These are phyloP conservation scores for Lentinula aciculospora DNA, from an alignment of 768 basidiomycete species.

Conservation along the genomic window DNA sequence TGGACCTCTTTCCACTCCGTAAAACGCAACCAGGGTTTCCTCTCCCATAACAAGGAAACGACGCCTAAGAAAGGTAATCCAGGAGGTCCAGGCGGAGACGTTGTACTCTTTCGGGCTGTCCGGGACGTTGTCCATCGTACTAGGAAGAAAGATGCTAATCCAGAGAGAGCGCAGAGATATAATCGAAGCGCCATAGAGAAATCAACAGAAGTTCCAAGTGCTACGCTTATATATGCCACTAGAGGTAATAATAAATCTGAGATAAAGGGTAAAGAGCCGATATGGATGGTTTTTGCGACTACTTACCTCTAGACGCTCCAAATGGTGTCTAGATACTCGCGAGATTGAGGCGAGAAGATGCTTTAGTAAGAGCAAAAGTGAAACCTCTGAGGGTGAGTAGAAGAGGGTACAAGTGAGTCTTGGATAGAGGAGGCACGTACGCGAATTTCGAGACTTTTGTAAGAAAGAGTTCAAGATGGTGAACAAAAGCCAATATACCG, in stretches of 20 bases:
- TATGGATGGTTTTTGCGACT: neutral
- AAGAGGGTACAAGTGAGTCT: too few species aligned
- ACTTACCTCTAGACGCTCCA: neutral
- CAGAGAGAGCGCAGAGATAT: neutral
- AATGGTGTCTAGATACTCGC: too few species aligned
- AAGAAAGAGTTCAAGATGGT: neutral
- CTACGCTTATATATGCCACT: neutral
- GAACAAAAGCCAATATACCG: slow-evolving; percentile 1
- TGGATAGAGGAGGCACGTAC: too few species aligned
- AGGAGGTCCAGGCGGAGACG: slow-evolving; percentile 15
- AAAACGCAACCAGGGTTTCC: slow-evolving; percentile 12
- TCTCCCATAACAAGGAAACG: slow-evolving; percentile 13
- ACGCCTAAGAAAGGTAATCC: slow-evolving; percentile 19
- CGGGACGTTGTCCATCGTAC: neutral
- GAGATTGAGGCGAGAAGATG: too few species aligned
- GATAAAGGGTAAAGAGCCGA: neutral
- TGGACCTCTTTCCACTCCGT: slow-evolving; percentile 13
- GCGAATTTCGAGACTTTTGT: neutral
- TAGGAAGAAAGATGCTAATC: neutral
- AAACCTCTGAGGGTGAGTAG: too few species aligned
- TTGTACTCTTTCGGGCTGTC: neutral
- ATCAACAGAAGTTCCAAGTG: neutral
- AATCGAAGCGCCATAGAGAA: neutral
- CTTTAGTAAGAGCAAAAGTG: too few species aligned
- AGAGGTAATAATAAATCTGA: neutral